Evolutionary conservation across 2,329 filamentous ascomycete species (phyloP).

Genomic region (Cercospora sp.): DNA sequence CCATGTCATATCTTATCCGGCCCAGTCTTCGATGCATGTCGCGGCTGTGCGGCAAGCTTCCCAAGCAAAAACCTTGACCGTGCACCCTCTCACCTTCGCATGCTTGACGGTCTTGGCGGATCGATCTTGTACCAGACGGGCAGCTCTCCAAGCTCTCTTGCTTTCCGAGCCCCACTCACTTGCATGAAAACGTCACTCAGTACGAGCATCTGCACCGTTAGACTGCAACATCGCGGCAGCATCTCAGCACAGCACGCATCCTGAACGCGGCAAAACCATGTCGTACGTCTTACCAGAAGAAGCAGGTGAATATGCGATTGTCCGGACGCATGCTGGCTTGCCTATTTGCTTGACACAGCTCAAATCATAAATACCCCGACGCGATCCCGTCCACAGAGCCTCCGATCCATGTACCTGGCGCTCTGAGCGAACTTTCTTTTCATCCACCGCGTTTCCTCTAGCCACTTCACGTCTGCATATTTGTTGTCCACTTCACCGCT

Average conservation of each 20-base stretch:
- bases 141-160: conserved; percentile 3
- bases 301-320: conserved; percentile 5
- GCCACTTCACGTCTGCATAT: neutral
- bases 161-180: neutral
- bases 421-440: neutral
- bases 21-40: neutral
- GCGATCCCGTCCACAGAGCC: neutral
- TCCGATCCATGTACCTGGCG: neutral
- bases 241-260: neutral
- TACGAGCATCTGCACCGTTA: neutral
- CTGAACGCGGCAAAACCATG: neutral
- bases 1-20: neutral
- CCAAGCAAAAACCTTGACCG: conserved; percentile 6
- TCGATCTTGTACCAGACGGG: conserved; percentile 3
- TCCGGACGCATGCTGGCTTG: neutral
- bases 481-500: neutral
- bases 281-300: neutral
- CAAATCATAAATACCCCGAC: neutral
- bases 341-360: neutral
- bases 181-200: conserved; percentile 10
- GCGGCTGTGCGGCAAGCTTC: conserved; percentile 1
- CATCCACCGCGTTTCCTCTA: neutral
- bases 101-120: conserved; percentile 3
- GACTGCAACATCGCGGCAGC: conserved; percentile 1
- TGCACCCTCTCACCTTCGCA: neutral